A percentile compares a stretch with the other conserved stretches of the same genome.
These are phyloP conservation scores for Lactarius tabidus DNA, from an alignment of 768 basidiomycete species.

Conservation along the genomic window DNA sequence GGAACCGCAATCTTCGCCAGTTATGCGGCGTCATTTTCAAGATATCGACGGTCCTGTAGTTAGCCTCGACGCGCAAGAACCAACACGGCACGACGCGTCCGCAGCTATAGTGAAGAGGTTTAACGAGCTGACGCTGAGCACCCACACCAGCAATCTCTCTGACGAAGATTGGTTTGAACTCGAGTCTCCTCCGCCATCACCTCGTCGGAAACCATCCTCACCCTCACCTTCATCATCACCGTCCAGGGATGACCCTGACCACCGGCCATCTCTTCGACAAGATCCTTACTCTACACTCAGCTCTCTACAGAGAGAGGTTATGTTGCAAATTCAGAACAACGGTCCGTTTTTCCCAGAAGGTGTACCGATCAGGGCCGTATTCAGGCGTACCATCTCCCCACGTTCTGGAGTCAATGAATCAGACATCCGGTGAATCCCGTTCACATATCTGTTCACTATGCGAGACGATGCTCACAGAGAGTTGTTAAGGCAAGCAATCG, in stretches of 20 bases:
- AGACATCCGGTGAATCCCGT: conserved; percentile 12
- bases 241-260: background rate
- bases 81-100: background rate
- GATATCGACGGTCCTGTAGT: background rate
- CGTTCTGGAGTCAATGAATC: conserved; percentile 1
- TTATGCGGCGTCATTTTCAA: background rate
- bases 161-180: background rate
- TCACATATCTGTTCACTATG: background rate
- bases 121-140: conserved; percentile 5
- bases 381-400: background rate
- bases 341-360: conserved; percentile 11
- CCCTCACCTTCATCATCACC: background rate
- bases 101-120: background rate
- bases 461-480: background rate
- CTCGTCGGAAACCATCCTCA: no score
- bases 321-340: conserved; percentile 24
- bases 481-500: conserved; percentile 26
- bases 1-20: background rate
- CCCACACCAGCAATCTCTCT: background rate
- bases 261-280: conserved; percentile 2
- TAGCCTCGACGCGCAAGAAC: background rate
- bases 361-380: conserved; percentile 11
- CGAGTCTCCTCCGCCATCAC: background rate
- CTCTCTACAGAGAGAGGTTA: conserved; percentile 20
- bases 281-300: conserved; percentile 26